A percentile compares a stretch with the other conserved stretches of the same genome.
phyloP scores from a whole-genome alignment of 1,139 yeast species.

The Geotrichum klebahnii region DNA sequence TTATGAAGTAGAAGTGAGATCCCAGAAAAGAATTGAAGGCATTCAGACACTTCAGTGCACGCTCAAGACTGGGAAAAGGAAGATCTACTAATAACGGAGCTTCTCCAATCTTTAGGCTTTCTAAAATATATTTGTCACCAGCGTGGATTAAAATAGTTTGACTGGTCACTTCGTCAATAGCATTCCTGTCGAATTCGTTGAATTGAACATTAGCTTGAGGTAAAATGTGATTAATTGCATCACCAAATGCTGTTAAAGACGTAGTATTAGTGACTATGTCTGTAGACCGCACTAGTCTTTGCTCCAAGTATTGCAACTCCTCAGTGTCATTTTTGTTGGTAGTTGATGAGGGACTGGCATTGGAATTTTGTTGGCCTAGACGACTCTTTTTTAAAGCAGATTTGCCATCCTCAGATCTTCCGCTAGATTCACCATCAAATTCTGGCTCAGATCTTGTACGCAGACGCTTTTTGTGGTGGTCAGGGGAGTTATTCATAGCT shows the following conservation, averaged over 20 bases:
- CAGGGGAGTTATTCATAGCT: too few species aligned
- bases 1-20: conserved; percentile 82
- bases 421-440: too few species aligned
- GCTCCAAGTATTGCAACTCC: background rate
- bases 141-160: background rate
- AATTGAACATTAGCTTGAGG: conserved; percentile 17
- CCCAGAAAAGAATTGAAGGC: conserved; percentile 75
- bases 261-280: conserved; percentile 10
- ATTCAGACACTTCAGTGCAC: conserved; percentile 70
- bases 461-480: conserved; percentile 1
- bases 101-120: conserved; percentile 7
- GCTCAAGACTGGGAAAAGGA: conserved; percentile 70
- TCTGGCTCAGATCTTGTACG: background rate
- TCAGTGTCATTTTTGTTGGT: background rate
- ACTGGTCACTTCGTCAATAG: background rate
- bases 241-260: conserved; percentile 22
- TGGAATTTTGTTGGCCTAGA: too few species aligned
- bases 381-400: background rate
- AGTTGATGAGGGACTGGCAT: background rate
- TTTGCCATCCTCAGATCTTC: too few species aligned
- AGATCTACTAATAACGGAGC: conserved; percentile 33
- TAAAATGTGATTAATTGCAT: conserved; percentile 23
- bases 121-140: background rate
- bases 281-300: too few species aligned
- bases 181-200: conserved; percentile 17